Conservation (phyloP, 805 yeast species). For the Jamesozyma hellenica region DNA sequence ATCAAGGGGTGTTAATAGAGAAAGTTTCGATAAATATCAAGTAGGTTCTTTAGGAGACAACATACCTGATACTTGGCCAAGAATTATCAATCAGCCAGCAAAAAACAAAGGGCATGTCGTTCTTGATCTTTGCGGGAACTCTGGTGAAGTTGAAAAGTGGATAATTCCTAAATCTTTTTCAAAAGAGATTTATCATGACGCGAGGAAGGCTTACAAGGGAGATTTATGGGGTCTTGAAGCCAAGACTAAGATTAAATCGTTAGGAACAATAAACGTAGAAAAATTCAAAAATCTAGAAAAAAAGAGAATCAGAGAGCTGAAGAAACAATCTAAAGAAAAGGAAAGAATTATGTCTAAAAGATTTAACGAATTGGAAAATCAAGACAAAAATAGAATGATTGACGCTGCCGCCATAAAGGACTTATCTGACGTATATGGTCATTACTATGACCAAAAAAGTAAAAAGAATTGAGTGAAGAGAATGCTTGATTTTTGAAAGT, state of each 20-base stretch:
- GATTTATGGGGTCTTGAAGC: slow-evolving; percentile 79
- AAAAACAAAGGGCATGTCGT: slow-evolving; percentile 77
- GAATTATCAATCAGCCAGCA: slow-evolving; percentile 60
- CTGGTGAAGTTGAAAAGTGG: slow-evolving; percentile 81
- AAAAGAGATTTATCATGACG: slow-evolving; percentile 74
- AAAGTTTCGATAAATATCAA: slow-evolving; percentile 9
- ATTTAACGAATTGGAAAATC: slow-evolving; percentile 11
- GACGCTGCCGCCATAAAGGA: slow-evolving; percentile 2
- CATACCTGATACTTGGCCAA: slow-evolving; percentile 46
- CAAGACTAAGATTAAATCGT: slow-evolving; percentile 37
- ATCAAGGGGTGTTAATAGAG: slow-evolving; percentile 27
- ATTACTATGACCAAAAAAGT: slow-evolving; percentile 3
- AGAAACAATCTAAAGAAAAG: slow-evolving; percentile 10
- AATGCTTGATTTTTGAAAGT: not conserved
- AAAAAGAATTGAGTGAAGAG: not conserved
- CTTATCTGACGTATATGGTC: slow-evolving; percentile 8
- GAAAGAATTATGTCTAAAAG: slow-evolving; percentile 14
- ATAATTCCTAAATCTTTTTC: slow-evolving; percentile 70
- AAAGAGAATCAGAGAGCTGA: slow-evolving; percentile 15
- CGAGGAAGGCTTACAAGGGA: slow-evolving; percentile 73
- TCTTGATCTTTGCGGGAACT: slow-evolving; percentile 67
- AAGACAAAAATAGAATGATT: not conserved
- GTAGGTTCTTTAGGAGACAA: slow-evolving; percentile 20
- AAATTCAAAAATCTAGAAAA: slow-evolving; percentile 21
- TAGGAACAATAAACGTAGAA: slow-evolving; percentile 17